Evolutionary conservation across 768 basidiomycete species (phyloP).

Genomic region (Phaeolepiota aurea): DNA sequence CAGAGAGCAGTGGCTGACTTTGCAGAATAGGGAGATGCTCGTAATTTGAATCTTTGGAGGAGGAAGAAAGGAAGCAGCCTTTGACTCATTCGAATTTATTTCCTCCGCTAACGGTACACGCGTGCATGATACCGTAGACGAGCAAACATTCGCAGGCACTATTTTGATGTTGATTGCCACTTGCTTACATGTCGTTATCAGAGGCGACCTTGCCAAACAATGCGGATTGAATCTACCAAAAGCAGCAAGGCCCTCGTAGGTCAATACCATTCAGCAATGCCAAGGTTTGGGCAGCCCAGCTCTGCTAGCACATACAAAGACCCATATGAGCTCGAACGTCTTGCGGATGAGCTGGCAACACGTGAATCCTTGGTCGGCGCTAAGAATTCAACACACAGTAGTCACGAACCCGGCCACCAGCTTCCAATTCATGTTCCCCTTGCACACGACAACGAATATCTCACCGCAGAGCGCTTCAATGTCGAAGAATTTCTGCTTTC

Average conservation of each 20-base stretch:
- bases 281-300: not conserved
- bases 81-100: no score
- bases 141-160: no score
- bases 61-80: no score
- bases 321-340: slow-evolving; percentile 60
- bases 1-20: no score
- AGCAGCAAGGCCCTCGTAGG: not conserved
- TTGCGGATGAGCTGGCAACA: slow-evolving; percentile 62
- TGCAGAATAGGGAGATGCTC: no score
- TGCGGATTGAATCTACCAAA: not conserved
- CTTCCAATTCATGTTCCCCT: slow-evolving; percentile 65
- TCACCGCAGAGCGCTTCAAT: slow-evolving; percentile 63
- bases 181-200: not conserved
- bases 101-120: no score
- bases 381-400: slow-evolving; percentile 6
- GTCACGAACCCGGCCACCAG: slow-evolving; percentile 24
- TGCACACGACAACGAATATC: slow-evolving; percentile 69
- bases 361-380: slow-evolving; percentile 32
- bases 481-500: slow-evolving; percentile 86
- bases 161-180: no score
- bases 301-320: slow-evolving; percentile 23
- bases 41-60: no score
- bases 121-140: no score
- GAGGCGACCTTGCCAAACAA: not conserved
- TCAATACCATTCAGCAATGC: not conserved